These are phyloP conservation scores for Hemerocallis citrina DNA, from an alignment of 106 monocot genomes.

Conservation along the genomic window DNA sequence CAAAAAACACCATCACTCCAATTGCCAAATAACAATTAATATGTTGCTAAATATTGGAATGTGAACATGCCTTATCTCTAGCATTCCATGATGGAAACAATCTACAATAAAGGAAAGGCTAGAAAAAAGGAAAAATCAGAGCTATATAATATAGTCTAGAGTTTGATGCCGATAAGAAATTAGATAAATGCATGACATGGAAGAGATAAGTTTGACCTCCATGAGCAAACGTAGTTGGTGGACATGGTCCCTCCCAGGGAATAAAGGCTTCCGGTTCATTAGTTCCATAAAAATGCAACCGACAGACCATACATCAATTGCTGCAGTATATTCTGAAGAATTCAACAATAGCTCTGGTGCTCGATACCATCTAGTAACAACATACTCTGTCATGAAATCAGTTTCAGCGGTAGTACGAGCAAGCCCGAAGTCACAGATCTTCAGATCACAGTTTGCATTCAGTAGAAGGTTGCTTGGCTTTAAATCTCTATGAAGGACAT, in stretches of 20 bases:
- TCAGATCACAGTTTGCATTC: conserved; percentile 91
- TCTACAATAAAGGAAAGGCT: not conserved
- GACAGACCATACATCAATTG: conserved; percentile 95
- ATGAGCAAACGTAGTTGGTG: conserved; percentile 79
- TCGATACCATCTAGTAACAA: conserved; percentile 93
- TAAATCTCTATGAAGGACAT: conserved; percentile 89
- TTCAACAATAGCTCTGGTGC: conserved; percentile 82
- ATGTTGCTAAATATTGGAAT: not conserved
- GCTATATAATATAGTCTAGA: not conserved
- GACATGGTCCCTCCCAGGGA: conserved; percentile 91
- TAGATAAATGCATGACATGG: not conserved
- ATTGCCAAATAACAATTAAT: not conserved
- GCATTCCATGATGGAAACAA: not conserved
- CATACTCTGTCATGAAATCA: conserved; percentile 97
- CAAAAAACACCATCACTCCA: too few species aligned
- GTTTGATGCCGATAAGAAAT: not conserved
- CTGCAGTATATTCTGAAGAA: conserved; percentile 83
- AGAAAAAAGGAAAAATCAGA: not conserved
- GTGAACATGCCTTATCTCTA: not conserved
- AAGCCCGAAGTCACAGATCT: conserved; percentile 93
- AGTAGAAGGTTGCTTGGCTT: conserved; percentile 92
- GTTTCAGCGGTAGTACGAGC: conserved; percentile 87
- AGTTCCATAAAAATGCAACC: conserved; percentile 97
- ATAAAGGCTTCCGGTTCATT: conserved; percentile 86
- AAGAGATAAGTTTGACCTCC: conserved; percentile 38